A percentile compares a stretch with the other conserved stretches of the same genome.
These are phyloP conservation scores for Sphagnum tenellum DNA, from an alignment of 225 moss, liverwort and hornwort genomes.

Conservation along the genomic window DNA sequence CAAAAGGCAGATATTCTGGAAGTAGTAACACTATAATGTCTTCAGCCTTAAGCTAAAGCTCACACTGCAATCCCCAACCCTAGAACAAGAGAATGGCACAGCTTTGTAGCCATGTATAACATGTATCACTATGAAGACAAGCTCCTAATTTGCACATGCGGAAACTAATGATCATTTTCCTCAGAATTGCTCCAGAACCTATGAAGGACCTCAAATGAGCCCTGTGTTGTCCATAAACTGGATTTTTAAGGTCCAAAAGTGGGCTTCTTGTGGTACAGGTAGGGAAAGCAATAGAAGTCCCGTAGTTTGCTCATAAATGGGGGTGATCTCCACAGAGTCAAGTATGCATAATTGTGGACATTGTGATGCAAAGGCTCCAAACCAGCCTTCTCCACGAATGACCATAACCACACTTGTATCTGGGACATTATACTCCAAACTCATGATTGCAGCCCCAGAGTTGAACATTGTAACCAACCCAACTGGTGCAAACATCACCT, in stretches of 20 bases:
- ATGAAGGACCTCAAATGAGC: too few species aligned
- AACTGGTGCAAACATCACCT: constrained; percentile 60
- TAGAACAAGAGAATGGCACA: too few species aligned
- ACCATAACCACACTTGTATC: constrained; percentile 46
- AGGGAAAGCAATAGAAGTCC: constrained; percentile 54
- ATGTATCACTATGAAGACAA: too few species aligned
- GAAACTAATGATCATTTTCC: too few species aligned
- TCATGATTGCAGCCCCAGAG: constrained; percentile 67
- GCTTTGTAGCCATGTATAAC: too few species aligned
- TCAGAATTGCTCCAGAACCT: too few species aligned
- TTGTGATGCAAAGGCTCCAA: constrained; percentile 65
- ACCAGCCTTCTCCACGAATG: constrained; percentile 60
- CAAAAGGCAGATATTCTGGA: too few species aligned
- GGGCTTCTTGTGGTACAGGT: constrained; percentile 27
- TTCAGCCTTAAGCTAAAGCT: too few species aligned
- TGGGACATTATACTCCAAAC: constrained; percentile 33
- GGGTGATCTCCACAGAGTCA: constrained; percentile 9
- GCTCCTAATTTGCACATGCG: too few species aligned
- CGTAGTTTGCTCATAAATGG: constrained; percentile 36
- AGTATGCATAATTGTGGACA: constrained; percentile 34
- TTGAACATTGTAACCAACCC: constrained; percentile 91
- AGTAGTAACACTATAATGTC: too few species aligned
- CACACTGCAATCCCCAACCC: too few species aligned
- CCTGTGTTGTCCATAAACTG: constrained; percentile 9
- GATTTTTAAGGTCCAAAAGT: constrained; percentile 44